Percentiles rank a stretch among this genome's conserved stretches.
These are phyloP conservation scores for Myxozyma sirexii DNA, from an alignment of 805 yeast genomes.

Conservation along the genomic window DNA sequence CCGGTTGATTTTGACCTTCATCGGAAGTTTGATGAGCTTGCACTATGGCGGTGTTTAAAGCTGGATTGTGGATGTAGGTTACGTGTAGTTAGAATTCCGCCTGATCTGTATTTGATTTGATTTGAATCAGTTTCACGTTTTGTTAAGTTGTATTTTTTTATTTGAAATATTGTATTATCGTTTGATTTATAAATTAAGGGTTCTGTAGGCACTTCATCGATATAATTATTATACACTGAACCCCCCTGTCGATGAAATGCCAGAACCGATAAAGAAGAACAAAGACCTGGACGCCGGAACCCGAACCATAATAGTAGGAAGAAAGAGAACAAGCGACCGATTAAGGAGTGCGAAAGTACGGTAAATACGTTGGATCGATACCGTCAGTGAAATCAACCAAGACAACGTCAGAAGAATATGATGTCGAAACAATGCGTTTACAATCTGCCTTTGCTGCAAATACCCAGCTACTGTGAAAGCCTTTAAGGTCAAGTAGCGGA, in stretches of 20 bases:
- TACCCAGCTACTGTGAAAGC: slow-evolving; percentile 43
- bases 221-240: too few species aligned
- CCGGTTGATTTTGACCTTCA: slow-evolving; percentile 88
- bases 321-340: too few species aligned
- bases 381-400: slow-evolving; percentile 42
- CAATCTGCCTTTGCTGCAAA: slow-evolving; percentile 41
- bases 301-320: not conserved
- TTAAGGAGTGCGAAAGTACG: slow-evolving; percentile 8
- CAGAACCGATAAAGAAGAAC: too few species aligned
- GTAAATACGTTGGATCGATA: slow-evolving; percentile 32
- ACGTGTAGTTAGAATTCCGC: not conserved
- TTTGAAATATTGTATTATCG: too few species aligned
- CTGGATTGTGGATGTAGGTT: not conserved
- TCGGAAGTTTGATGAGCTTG: slow-evolving; percentile 90
- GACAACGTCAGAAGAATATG: slow-evolving; percentile 41
- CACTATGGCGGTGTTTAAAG: slow-evolving; percentile 24
- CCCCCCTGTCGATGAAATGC: too few species aligned
- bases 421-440: slow-evolving; percentile 41
- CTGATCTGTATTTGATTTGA: not conserved
- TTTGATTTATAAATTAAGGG: too few species aligned
- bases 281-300: not conserved
- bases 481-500: slow-evolving; percentile 37
- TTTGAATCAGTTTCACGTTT: not conserved
- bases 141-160: not conserved
- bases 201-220: too few species aligned